phyloP scores from a whole-genome alignment of 1,284 basidiomycete genomes.

The Puccinia hordei region DNA sequence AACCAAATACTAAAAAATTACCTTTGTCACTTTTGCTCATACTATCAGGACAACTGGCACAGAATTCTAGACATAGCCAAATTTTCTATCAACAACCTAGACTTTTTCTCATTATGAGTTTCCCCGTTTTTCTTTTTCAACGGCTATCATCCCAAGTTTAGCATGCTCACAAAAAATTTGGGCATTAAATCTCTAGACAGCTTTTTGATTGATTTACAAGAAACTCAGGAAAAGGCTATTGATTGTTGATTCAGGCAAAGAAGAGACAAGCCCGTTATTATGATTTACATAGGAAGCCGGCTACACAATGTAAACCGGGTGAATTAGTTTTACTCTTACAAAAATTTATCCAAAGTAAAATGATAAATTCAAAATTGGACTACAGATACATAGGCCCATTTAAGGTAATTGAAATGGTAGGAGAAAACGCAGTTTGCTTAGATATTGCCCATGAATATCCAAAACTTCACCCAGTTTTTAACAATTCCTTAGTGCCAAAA shows the following conservation, averaged over 20 bases:
- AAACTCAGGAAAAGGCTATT: constrained; percentile 12
- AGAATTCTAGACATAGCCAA: no score
- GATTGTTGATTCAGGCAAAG: background rate
- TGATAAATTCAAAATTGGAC: background rate
- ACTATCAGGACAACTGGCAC: background rate
- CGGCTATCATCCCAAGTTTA: constrained; percentile 59
- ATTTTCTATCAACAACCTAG: no score
- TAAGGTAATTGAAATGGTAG: background rate
- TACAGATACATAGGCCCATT: constrained; percentile 20
- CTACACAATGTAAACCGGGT: background rate
- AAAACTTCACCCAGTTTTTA: constrained; percentile 7
- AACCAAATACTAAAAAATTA: constrained; percentile 43
- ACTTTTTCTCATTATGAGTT: constrained; percentile 53
- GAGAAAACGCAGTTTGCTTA: background rate
- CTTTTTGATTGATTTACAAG: background rate
- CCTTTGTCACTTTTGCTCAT: constrained; percentile 51
- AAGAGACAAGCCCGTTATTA: background rate
- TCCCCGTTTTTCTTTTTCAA: constrained; percentile 62
- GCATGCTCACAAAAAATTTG: background rate
- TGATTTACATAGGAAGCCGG: background rate
- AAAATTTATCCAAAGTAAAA: background rate
- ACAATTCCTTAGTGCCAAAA: background rate
- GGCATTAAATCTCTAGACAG: constrained; percentile 26
- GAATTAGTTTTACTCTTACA: background rate
- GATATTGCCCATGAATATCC: constrained; percentile 11